A percentile compares a stretch with the other conserved stretches of the same genome.
These are phyloP conservation scores for Nitzschia putrida DNA, from an alignment of 108 stramenopile genomes.

Conservation along the genomic window DNA sequence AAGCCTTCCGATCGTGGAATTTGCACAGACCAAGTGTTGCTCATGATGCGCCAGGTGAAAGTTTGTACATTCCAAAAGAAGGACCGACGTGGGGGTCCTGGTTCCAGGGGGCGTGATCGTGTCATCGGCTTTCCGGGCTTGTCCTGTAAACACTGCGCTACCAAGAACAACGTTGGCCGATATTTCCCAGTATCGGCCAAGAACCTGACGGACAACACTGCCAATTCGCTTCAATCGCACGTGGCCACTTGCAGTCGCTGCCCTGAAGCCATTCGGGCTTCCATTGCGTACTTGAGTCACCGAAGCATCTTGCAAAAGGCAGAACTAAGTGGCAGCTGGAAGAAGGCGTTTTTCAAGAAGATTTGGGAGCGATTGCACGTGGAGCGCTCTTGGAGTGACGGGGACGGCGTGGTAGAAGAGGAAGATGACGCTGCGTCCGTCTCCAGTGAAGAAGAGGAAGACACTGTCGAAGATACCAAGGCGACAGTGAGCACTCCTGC, in stretches of 20 bases:
- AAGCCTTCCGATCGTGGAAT: slow-evolving; percentile 50
- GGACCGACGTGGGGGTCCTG: slow-evolving; percentile 71
- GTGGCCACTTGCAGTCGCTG: slow-evolving; percentile 60
- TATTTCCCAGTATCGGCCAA: slow-evolving; percentile 85
- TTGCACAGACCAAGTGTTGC: slow-evolving; percentile 75
- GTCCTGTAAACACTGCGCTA: slow-evolving; percentile 57
- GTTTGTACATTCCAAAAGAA: slow-evolving; percentile 75
- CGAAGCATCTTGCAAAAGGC: slow-evolving; percentile 72
- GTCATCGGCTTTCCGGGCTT: slow-evolving; percentile 64
- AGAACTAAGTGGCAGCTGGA: slow-evolving; percentile 74
- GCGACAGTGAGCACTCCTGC: slow-evolving; percentile 12
- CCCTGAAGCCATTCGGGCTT: slow-evolving; percentile 69
- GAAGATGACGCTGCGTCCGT: slow-evolving; percentile 29
- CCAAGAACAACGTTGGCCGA: slow-evolving; percentile 60
- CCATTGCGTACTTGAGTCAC: slow-evolving; percentile 74
- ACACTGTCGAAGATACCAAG: slow-evolving; percentile 5
- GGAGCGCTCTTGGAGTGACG: slow-evolving; percentile 52
- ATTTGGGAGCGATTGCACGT: slow-evolving; percentile 80
- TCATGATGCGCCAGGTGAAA: slow-evolving; percentile 74
- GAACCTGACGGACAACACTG: slow-evolving; percentile 80
- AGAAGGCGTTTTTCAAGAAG: slow-evolving; percentile 77
- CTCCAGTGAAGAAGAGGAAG: slow-evolving; percentile 23
- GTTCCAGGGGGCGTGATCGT: slow-evolving; percentile 66
- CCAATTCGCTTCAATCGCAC: slow-evolving; percentile 67
- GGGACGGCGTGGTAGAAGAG: slow-evolving; percentile 24